Evolutionary conservation across 1,139 yeast genomes (phyloP), one percentile per base, ranked within the genome.

Genomic region (Yamadazyma dendronema): DNA sequence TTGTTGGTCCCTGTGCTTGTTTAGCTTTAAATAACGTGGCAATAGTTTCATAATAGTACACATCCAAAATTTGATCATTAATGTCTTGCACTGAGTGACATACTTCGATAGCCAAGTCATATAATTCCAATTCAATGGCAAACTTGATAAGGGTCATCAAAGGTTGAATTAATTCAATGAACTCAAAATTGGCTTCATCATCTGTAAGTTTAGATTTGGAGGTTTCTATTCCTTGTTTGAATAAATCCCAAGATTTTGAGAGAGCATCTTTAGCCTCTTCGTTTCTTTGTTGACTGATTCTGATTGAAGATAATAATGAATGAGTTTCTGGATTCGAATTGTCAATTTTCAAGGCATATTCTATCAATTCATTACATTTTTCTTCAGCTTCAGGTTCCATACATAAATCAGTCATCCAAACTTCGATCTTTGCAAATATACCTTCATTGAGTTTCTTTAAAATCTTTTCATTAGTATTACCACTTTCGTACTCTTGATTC

Each of bases 321-420:
- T 86, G 85, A 1, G 89, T 78, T 59, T 90, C 97, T 0, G 96
- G 85, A 39, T 83, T 79, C 5, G 63, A 59, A 4, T 54, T 37
- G 45, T 86, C 90, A 27, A 85, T 62, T 38, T 74, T 61, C 51
- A 88, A 61, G 0, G 95, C 82, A 49, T 76, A 77, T 4, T 75
- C 62, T 36, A 90, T 83, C 48, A 87, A 69, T 38, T 73, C 73
- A 50, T 89, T 86, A 62, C 98, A 94, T 57, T 79, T 75, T 4
- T 59, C 31, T 59, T 92, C 98, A 2, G 98, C 97, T 50, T 84
- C 82, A 5, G 79, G 79, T 50, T 87, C 95, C 96, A 90, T 89
- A 57, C 97, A 90, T 47, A 92, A 70, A 65, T 92, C 99, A 1
- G 99, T 94, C 98, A 92, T 92, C 97, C 97, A 92, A 43, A 94